These are phyloP conservation scores for Cajanus cajan DNA, from an alignment of 306 rosid species.

Conservation along the genomic window DNA sequence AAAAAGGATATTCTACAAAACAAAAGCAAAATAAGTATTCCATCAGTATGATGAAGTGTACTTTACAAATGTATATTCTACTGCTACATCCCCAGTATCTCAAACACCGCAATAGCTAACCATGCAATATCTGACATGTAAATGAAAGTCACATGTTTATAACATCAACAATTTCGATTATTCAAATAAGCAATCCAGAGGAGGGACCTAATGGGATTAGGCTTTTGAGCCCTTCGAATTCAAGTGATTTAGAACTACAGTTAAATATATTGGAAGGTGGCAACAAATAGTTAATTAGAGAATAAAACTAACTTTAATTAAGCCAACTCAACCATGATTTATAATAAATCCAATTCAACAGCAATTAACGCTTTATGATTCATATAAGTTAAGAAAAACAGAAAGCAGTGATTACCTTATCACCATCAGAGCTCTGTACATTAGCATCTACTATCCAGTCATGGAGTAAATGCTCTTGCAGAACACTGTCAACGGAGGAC, in stretches of 20 bases:
- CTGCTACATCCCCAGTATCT: neutral
- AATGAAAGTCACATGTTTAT: constrained; percentile 2
- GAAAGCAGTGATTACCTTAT: constrained; percentile 55
- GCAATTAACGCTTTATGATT: constrained; percentile 6
- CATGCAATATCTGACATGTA: constrained; percentile 1
- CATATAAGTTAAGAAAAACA: constrained; percentile 12
- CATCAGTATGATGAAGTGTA: constrained; percentile 13
- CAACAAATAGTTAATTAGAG: constrained; percentile 7
- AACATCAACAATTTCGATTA: constrained; percentile 11
- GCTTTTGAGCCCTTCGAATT: constrained; percentile 12
- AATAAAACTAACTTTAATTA: neutral
- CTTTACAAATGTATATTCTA: neutral
- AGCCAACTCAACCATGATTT: constrained; percentile 1
- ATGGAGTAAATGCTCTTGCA: constrained; percentile 54
- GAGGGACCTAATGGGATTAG: neutral
- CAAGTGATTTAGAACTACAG: neutral
- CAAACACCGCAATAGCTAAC: neutral
- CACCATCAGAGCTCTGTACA: constrained; percentile 45
- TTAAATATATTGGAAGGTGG: neutral
- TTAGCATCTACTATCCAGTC: constrained; percentile 77
- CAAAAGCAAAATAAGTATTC: constrained; percentile 18
- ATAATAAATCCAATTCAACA: neutral
- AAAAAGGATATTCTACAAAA: constrained; percentile 53
- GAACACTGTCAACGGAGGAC: constrained; percentile 51
- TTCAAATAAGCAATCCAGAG: neutral